Conservation (phyloP, 139 green algal genomes). For the Tetraselmis chui region DNA sequence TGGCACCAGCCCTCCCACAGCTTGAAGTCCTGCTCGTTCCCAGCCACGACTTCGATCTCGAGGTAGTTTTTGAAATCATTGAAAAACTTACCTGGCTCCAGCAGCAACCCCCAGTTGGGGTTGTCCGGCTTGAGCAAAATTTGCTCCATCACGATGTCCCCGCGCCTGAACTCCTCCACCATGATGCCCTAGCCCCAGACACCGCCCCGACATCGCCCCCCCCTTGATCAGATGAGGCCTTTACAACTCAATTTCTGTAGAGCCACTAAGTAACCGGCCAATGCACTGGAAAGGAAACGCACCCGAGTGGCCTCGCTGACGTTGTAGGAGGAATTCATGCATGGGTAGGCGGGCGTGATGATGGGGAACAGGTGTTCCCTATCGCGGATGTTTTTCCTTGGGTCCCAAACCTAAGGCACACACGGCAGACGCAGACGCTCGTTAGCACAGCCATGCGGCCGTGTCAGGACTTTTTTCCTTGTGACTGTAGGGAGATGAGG, state of each 20-base stretch:
- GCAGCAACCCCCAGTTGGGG: conserved; percentile 50
- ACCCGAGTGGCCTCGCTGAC: conserved; percentile 73
- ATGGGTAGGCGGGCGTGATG: conserved; percentile 95
- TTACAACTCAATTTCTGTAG: no score
- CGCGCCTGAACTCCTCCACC: conserved; percentile 53
- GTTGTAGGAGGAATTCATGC: conserved; percentile 92
- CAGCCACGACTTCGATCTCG: conserved; percentile 74
- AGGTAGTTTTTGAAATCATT: conserved; percentile 72
- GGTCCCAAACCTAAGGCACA: conserved; percentile 82
- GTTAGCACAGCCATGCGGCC: neutral
- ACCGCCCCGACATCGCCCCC: no score
- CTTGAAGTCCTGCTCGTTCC: conserved; percentile 56
- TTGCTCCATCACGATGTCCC: conserved; percentile 45
- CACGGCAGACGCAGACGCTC: conserved; percentile 12
- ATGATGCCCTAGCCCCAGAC: no score
- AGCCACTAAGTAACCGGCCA: no score
- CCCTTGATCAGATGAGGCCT: no score
- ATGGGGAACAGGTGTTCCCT: conserved; percentile 85
- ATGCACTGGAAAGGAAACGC: no score
- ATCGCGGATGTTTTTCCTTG: conserved; percentile 67
- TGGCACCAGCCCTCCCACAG: conserved; percentile 84
- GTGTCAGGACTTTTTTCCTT: no score
- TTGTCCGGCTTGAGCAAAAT: conserved; percentile 22
- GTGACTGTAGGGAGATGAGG: no score
- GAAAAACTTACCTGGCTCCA: conserved; percentile 74